phyloP scores from a whole-genome alignment of 768 basidiomycete species.

The Pulveroboletus frians region DNA sequence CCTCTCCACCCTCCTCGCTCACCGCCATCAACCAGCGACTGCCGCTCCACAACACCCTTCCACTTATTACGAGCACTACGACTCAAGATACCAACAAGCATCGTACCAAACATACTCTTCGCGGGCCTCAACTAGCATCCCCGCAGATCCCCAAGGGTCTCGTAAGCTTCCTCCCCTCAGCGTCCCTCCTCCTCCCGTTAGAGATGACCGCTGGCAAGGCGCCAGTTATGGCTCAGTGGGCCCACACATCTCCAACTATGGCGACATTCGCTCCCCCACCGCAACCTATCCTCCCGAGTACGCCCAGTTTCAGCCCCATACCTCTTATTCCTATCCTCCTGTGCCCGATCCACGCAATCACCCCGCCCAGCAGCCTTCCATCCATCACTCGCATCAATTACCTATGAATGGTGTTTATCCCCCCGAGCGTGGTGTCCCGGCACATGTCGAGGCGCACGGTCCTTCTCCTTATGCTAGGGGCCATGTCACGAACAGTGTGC shows the following conservation, averaged over 20 bases:
- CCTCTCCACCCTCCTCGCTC: constrained; percentile 1
- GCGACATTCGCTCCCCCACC: constrained; percentile 57
- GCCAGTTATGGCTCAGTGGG: constrained; percentile 35
- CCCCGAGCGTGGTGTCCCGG: constrained; percentile 34
- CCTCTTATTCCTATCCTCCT: constrained; percentile 30
- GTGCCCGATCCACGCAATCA: constrained; percentile 36
- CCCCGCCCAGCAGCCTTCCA: constrained; percentile 19
- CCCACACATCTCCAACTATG: constrained; percentile 33
- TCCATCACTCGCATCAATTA: constrained; percentile 28
- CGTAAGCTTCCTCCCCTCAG: constrained; percentile 56
- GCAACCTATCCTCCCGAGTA: constrained; percentile 57
- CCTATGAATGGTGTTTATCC: constrained; percentile 25
- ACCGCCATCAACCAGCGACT: constrained; percentile 18
- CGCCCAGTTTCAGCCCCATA: constrained; percentile 39
- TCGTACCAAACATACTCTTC: constrained; percentile 44
- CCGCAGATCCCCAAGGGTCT: constrained; percentile 45
- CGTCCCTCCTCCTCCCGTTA: constrained; percentile 38
- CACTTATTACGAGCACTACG: constrained; percentile 52
- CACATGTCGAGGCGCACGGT: constrained; percentile 35
- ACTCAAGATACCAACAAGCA: constrained; percentile 40
- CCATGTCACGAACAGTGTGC: constrained; percentile 25
- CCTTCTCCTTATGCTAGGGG: constrained; percentile 52
- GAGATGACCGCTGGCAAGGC: constrained; percentile 47
- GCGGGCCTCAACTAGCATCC: constrained; percentile 45
- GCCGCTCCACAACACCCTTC: constrained; percentile 46